phyloP scores from a whole-genome alignment of 2,329 filamentous ascomycete species.

The Akanthomyces muscarius region DNA sequence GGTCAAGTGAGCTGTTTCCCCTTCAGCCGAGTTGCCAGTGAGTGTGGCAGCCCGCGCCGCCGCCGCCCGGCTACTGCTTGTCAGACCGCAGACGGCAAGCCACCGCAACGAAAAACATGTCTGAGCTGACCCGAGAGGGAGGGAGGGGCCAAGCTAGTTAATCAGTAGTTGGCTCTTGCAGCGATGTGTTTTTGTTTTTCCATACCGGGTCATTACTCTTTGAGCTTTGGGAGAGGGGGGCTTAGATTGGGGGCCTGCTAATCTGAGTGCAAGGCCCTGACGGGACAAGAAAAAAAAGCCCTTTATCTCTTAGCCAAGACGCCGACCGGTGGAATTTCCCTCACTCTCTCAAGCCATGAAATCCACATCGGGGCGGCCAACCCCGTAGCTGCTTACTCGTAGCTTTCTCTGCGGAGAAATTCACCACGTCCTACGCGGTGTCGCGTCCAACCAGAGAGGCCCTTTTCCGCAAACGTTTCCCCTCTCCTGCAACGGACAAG shows the following conservation, averaged over 20 bases:
- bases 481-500: too few species aligned
- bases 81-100: neutral
- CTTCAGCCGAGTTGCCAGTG: neutral
- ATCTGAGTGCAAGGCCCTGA: neutral
- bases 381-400: neutral
- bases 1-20: neutral
- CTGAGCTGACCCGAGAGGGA: too few species aligned
- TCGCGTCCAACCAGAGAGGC: neutral
- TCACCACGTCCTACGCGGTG: neutral
- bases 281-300: neutral
- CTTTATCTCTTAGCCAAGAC: neutral
- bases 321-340: neutral
- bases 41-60: too few species aligned
- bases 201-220: too few species aligned
- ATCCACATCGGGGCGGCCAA: constrained; percentile 19
- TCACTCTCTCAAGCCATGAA: constrained; percentile 16
- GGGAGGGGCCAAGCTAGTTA: too few species aligned
- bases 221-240: too few species aligned
- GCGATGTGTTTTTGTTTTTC: neutral
- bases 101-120: too few species aligned
- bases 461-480: neutral
- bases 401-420: neutral
- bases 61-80: constrained; percentile 1
- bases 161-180: too few species aligned
- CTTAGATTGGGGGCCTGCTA: neutral